Base-by-base conservation (phyloP, 257 asterid genomes). In the Nicotiana knightiana region DNA sequence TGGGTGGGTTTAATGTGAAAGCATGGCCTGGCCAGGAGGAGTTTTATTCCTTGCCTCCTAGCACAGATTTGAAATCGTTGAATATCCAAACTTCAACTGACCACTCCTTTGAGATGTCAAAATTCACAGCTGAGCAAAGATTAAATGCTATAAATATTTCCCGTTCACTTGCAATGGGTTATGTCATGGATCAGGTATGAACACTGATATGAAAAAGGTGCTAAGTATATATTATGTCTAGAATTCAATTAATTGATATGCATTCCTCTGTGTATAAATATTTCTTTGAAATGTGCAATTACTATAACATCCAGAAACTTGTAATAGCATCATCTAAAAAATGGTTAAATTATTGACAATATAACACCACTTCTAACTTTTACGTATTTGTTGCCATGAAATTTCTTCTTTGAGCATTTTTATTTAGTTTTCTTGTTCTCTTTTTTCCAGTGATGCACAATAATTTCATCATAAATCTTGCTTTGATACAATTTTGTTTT, bases 161-260 rank as follows among this genome's bases (percentile, higher is more conserved):
- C 61, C 91, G 93, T 54, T 91, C 99, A 16, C 87, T 96, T 67
- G 97, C 98, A 84, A 85, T 86, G 93, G 99, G 97, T 12, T 93
- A 96, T 89, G 96, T 96, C 85, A 93, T 96, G 98, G 99, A 96
- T 87, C 99, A 93, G 98, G 99, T 96, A 85, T 71, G 51, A 67
- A 84, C 82, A 58, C 54, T 51, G 54, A 65, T 24, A 78, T 59
- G 53, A 51, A 33, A 16, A 77, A 51, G 46, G 79, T 51, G 62
- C 62, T 24, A 26, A 73, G 12, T 48, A 26, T 75, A 48, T 15
- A 26, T 51, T 6, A 15, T 75, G 63, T 28, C 79, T 75, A 51
- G 61, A 75, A 28, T 4, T 75, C 46, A 75, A 35, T 75, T 8
- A 21, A 28, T 75, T 75, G 26, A 26, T 75, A 24, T 24, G 15